Evolutionary conservation across 2,329 filamentous ascomycete species (phyloP).

Genomic region (Cercospora brassicicola): DNA sequence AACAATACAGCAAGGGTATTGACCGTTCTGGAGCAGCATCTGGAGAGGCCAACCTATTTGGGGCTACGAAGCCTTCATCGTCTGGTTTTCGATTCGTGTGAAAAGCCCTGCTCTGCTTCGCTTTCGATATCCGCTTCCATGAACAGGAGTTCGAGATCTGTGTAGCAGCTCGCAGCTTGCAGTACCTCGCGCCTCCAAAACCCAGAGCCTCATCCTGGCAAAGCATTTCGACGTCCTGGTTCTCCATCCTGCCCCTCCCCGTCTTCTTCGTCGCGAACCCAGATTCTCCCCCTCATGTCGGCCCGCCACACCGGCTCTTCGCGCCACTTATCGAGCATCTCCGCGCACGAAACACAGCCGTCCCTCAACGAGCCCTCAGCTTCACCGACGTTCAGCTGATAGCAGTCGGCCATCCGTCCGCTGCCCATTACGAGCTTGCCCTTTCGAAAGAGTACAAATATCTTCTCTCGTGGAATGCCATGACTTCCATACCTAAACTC

Average conservation of each 20-base stretch:
- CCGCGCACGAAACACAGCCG: not conserved
- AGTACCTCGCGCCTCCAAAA: not conserved
- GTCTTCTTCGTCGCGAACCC: not conserved
- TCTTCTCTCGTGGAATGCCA: not conserved
- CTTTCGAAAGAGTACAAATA: not conserved
- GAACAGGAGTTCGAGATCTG: not conserved
- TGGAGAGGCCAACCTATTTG: not conserved
- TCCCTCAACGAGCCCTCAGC: not conserved
- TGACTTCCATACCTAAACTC: no score
- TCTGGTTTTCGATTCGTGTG: not conserved
- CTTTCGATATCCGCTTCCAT: not conserved
- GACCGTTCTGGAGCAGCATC: not conserved
- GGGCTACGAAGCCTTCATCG: not conserved
- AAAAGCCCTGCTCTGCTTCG: not conserved
- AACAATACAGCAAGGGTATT: not conserved
- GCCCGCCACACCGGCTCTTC: not conserved
- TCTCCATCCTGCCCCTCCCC: not conserved
- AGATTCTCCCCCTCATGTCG: not conserved
- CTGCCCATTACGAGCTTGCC: not conserved
- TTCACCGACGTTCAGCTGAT: not conserved
- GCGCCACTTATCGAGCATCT: not conserved
- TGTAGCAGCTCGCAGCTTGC: not conserved
- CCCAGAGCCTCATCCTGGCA: not conserved
- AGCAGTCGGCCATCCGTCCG: not conserved
- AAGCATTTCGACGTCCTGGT: not conserved